Conservation (phyloP, 2,329 filamentous ascomycete species). For the Erysiphe pulchra region DNA sequence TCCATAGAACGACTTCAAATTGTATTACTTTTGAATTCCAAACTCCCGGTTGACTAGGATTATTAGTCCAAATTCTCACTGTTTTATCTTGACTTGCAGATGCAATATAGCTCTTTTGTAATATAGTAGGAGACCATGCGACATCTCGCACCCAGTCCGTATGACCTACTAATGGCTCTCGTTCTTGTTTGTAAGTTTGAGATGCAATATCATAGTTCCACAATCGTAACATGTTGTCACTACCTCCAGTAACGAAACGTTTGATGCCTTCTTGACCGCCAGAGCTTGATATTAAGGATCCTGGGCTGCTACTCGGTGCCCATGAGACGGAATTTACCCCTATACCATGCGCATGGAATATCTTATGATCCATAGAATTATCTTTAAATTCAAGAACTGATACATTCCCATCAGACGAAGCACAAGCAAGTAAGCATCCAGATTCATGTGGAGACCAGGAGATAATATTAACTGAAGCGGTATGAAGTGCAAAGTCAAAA, state of each 20-base stretch:
- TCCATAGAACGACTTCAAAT: conserved; percentile 80
- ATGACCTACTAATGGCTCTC: conserved; percentile 50
- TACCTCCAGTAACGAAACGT: conserved; percentile 82
- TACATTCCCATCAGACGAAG: conserved; percentile 80
- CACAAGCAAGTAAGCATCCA: conserved; percentile 82
- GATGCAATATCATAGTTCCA: conserved; percentile 55
- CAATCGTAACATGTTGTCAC: conserved; percentile 80
- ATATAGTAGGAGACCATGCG: conserved; percentile 82
- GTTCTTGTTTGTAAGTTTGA: conserved; percentile 34
- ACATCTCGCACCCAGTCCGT: conserved; percentile 95
- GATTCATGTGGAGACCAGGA: conserved; percentile 94
- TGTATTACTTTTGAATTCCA: conserved; percentile 71
- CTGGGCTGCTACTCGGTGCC: conserved; percentile 67
- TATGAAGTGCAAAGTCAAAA: conserved; percentile 83
- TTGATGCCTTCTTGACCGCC: conserved; percentile 37
- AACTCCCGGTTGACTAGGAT: conserved; percentile 35
- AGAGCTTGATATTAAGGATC: conserved; percentile 55
- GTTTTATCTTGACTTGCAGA: conserved; percentile 92
- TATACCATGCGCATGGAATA: conserved; percentile 76
- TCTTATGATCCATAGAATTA: conserved; percentile 70
- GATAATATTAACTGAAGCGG: conserved; percentile 87
- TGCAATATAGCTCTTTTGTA: conserved; percentile 92
- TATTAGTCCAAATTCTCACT: conserved; percentile 84
- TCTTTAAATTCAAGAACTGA: conserved; percentile 93
- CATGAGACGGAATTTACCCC: conserved; percentile 92